These are phyloP conservation scores for Melanomma pulvis-pyrius DNA, from an alignment of 495 filamentous ascomycete genomes.

Conservation along the genomic window DNA sequence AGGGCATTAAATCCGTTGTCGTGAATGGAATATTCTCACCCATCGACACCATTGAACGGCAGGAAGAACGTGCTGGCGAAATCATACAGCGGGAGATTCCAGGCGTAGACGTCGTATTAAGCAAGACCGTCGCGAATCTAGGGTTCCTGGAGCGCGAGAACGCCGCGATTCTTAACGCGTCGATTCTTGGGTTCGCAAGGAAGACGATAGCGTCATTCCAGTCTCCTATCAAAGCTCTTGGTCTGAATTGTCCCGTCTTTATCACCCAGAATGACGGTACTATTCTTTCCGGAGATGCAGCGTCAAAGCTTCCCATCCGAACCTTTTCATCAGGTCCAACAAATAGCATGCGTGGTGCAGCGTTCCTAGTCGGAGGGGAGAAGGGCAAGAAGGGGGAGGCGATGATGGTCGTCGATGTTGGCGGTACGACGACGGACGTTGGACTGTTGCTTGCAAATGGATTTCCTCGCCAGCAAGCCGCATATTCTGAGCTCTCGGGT, in stretches of 20 bases:
- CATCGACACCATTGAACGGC: constrained; percentile 53
- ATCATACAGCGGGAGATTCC: constrained; percentile 52
- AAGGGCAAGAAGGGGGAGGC: constrained; percentile 25
- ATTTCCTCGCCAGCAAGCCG: constrained; percentile 59
- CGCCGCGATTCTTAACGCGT: constrained; percentile 57
- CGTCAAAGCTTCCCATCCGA: constrained; percentile 53
- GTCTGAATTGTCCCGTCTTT: constrained; percentile 52
- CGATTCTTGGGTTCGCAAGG: constrained; percentile 51
- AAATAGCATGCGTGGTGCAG: constrained; percentile 57
- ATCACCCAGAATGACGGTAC: constrained; percentile 60
- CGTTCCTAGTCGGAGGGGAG: constrained; percentile 43
- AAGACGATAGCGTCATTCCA: constrained; percentile 51
- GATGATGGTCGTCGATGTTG: constrained; percentile 56
- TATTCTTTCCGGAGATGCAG: constrained; percentile 45
- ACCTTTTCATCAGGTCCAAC: constrained; percentile 59
- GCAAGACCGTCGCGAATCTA: constrained; percentile 52
- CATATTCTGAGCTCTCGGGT: constrained; percentile 54
- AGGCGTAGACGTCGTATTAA: constrained; percentile 52
- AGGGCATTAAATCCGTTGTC: constrained; percentile 56
- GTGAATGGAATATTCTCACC: constrained; percentile 62
- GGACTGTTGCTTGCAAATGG: constrained; percentile 56
- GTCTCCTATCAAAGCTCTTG: constrained; percentile 48
- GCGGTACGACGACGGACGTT: constrained; percentile 61
- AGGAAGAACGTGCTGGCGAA: constrained; percentile 53
- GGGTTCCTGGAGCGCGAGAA: constrained; percentile 58